phyloP scores from a whole-genome alignment of 2,329 filamentous ascomycete species.

The Penicillium sp. region DNA sequence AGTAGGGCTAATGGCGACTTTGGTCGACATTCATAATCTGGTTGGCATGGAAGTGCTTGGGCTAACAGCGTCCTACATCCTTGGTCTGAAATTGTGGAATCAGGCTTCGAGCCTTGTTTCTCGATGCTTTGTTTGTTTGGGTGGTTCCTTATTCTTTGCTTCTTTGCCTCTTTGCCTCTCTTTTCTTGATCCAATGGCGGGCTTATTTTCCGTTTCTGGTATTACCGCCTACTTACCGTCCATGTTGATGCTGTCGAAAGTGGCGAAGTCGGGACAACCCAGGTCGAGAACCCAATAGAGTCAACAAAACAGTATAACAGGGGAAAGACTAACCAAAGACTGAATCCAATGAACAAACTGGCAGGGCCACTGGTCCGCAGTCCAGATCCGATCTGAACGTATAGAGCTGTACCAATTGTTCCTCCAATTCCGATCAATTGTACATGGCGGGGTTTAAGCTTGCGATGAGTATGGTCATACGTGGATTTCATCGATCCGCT shows the following conservation, averaged over 20 bases:
- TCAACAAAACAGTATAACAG: background rate
- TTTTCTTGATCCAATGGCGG: background rate
- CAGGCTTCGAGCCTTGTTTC: background rate
- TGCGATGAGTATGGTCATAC: slow-evolving; percentile 33
- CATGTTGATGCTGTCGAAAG: background rate
- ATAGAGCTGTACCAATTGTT: slow-evolving; percentile 39
- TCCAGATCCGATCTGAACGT: slow-evolving; percentile 37
- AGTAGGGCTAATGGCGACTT: background rate
- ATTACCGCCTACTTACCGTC: background rate
- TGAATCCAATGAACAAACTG: slow-evolving; percentile 39
- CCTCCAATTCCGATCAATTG: slow-evolving; percentile 43
- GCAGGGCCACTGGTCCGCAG: slow-evolving; percentile 37
- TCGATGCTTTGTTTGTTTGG: background rate
- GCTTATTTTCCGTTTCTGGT: background rate
- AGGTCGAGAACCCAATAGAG: background rate
- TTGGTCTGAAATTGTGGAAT: background rate
- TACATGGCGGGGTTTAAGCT: slow-evolving; percentile 39
- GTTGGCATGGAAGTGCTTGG: background rate
- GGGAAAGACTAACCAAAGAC: slow-evolving; percentile 36
- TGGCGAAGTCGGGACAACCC: slow-evolving; percentile 5
- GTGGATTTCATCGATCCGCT: slow-evolving; percentile 20
- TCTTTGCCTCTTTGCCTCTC: background rate
- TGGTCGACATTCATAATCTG: slow-evolving; percentile 1
- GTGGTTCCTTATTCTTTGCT: background rate
- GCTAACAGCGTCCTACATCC: slow-evolving; percentile 6